Evolutionary conservation across 805 yeast genomes (phyloP).

Genomic region (Saccharomycopsis babjevae): DNA sequence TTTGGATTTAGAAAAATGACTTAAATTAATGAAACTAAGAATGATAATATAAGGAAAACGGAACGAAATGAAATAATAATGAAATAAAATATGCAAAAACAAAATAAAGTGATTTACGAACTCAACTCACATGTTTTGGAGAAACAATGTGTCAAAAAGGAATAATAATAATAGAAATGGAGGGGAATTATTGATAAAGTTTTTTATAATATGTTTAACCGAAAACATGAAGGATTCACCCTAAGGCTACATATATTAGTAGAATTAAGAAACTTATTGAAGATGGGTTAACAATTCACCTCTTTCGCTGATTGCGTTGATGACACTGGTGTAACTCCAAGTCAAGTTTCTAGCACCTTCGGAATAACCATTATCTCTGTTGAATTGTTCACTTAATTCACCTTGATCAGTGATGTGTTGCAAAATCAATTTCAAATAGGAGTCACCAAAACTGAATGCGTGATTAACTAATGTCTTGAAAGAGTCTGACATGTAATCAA

Average conservation of each 20-base stretch:
- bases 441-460: constrained; percentile 51
- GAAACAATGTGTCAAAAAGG: too few species aligned
- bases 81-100: too few species aligned
- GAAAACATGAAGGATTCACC: too few species aligned
- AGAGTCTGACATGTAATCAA: constrained; percentile 23
- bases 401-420: constrained; percentile 57
- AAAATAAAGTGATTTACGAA: too few species aligned
- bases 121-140: not conserved
- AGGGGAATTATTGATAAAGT: not conserved
- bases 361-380: constrained; percentile 69
- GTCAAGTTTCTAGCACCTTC: constrained; percentile 83
- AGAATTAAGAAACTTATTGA: constrained; percentile 24
- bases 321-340: constrained; percentile 81
- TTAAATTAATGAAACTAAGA: too few species aligned
- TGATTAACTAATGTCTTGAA: constrained; percentile 37
- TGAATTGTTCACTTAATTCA: constrained; percentile 82
- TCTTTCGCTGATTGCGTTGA: constrained; percentile 63
- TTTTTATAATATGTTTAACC: constrained; percentile 20
- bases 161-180: too few species aligned
- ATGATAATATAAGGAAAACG: not conserved
- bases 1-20: too few species aligned
- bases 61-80: too few species aligned
- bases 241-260: not conserved
- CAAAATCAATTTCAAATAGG: constrained; percentile 50
- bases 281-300: constrained; percentile 3